These are phyloP conservation scores for Cryptococcus sp. DNA, from an alignment of 1,284 basidiomycete species.

Conservation along the genomic window DNA sequence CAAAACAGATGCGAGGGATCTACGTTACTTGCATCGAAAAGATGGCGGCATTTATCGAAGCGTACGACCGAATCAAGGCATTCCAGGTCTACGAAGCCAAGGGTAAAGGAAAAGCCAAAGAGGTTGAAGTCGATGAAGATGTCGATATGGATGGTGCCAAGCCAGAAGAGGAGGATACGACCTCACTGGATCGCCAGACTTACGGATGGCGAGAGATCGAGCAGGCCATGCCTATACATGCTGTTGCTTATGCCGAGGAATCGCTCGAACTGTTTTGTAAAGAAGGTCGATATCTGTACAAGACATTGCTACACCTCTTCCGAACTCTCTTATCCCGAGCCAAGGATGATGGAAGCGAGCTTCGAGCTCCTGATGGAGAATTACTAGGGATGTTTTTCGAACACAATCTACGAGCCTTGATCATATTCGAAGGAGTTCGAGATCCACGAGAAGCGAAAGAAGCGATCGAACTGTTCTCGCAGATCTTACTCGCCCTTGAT, in stretches of 20 bases:
- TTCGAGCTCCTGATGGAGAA: conserved; percentile 70
- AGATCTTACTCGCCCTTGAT: conserved; percentile 74
- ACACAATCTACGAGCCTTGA: conserved; percentile 76
- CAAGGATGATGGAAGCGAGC: conserved; percentile 70
- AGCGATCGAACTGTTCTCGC: conserved; percentile 78
- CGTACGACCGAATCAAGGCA: conserved; percentile 53
- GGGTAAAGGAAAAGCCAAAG: conserved; percentile 43
- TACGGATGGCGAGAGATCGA: conserved; percentile 60
- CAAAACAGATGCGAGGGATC: conserved; percentile 65
- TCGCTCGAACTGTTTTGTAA: conserved; percentile 67
- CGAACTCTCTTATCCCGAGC: conserved; percentile 75
- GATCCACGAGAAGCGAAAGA: conserved; percentile 81
- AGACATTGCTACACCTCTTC: conserved; percentile 85
- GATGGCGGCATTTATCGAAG: conserved; percentile 70
- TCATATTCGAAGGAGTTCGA: conserved; percentile 65
- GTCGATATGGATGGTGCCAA: conserved; percentile 15
- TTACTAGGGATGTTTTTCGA: conserved; percentile 84
- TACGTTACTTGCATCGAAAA: conserved; percentile 84
- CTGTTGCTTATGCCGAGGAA: conserved; percentile 67
- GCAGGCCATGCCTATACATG: conserved; percentile 69
- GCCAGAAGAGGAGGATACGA: conserved; percentile 9
- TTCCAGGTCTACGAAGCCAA: conserved; percentile 33
- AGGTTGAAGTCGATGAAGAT: conserved; percentile 23
- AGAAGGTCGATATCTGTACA: conserved; percentile 80
- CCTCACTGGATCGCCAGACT: conserved; percentile 26